These are phyloP conservation scores for Paramecium sonneborni DNA, from an alignment of 73 alveolate species.

Conservation along the genomic window DNA sequence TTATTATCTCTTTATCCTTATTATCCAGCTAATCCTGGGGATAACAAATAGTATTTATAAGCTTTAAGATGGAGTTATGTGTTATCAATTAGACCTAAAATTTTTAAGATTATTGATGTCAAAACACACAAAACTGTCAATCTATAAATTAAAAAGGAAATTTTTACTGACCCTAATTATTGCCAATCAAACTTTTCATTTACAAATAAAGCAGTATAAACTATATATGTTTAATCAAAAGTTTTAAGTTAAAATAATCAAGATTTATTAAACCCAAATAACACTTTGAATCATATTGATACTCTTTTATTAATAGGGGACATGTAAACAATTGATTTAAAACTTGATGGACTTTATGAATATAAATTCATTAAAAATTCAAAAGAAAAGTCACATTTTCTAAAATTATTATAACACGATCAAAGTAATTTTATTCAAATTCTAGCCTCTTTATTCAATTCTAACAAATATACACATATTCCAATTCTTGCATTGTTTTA, in stretches of 20 bases:
- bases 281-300: neutral
- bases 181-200: neutral
- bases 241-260: neutral
- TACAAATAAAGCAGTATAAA: neutral
- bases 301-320: neutral
- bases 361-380: neutral
- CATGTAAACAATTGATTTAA: neutral
- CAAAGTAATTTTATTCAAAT: neutral
- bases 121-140: slow-evolving; percentile 81
- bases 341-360: neutral
- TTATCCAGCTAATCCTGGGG: slow-evolving; percentile 90
- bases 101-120: slow-evolving; percentile 89
- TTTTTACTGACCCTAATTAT: neutral
- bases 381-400: neutral
- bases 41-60: slow-evolving; percentile 92
- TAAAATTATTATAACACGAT: neutral
- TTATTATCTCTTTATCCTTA: slow-evolving; percentile 90
- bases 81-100: slow-evolving; percentile 88
- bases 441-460: neutral
- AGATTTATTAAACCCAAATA: slow-evolving; percentile 35
- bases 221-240: slow-evolving; percentile 22
- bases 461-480: neutral
- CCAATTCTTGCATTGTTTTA: neutral
- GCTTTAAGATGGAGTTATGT: slow-evolving; percentile 98
- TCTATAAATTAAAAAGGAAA: slow-evolving; percentile 59